Evolutionary conservation across 2,329 filamentous ascomycete species (phyloP), one percentile per base, ranked within the genome.

Genomic region (Verticillium albo-atrum): DNA sequence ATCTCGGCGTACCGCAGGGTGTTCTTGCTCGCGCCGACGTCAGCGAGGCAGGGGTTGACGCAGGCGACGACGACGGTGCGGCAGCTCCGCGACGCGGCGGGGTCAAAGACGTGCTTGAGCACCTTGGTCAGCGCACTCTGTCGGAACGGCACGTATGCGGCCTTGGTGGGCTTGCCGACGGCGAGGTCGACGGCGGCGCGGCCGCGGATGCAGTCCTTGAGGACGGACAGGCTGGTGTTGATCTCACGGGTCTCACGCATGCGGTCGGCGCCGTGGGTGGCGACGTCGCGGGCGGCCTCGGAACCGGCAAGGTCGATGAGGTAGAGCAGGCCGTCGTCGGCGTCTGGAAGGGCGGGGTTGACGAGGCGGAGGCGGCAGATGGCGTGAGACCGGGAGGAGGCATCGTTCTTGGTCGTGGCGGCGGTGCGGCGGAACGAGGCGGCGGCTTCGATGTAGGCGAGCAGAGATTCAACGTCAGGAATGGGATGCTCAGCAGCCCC

Each of bases 201-300:
- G 1, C 75, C 77, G 1, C 79, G 75, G 55, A 83, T 83, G 59
- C 80, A 83, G 63, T 82, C 80, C 61, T 83, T 82, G 2, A 83
- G 72, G 0, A 78, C 73, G 0, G 79, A 80, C 0, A 82, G 71
- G 60, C 78, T 80, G 9, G 69, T 72, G 63, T 81, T 81, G 69
- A 82, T 81, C 65, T 80, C 75, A 14, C 72, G 70, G 4, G 77
- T 72, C 64, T 81, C 79, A 42, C 74, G 73, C 72, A 81, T 79
- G 6, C 79, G 76, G 28, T 75, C 74, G 2, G 73, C 66, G 2
- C 71, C 71, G 64, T 82, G 78, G 4, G 62, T 62, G 0, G 67
- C 66, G 1, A 73, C 66, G 62, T 82, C 79, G 9, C 78, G 75
- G 1, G 79, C 78, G 1, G 72, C 73, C 62, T 83, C 81, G 7